Evolutionary conservation across 345 rosid genomes (phyloP), one percentile per base, ranked within the genome.

Genomic region (Brassica carinata): DNA sequence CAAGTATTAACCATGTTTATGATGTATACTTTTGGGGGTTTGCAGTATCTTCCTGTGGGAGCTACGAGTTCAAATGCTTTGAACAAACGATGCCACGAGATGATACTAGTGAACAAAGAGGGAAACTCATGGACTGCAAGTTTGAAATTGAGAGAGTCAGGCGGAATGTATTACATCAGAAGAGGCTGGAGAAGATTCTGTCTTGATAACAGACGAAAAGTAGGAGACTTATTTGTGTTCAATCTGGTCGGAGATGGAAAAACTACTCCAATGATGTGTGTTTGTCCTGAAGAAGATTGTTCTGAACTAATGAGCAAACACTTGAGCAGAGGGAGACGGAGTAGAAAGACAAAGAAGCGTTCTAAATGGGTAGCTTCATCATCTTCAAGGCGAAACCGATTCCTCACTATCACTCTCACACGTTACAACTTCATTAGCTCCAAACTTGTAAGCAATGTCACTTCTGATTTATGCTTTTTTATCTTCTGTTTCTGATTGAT

Each of bases 171-270:
- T 74, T 62, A 69, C 72, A 80, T 80, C 15, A 40, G 29, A 11
- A 34, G 68, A 64, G 73, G 80, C 3, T 81, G 83, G 83, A 71
- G 5, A 65, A 36, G 43, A 1, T 81, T 81, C 58, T 81, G 73
- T 38, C n/a, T 0, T 18, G 80, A 70, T 8, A 75, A 81, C 71
- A 38, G 38, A 55, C 27, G 1, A 8, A 64, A 18, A 55, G 23
- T 8, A 23, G 83, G 83, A 75, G 83, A 81, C 8, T 29, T 45
- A 1, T 7, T 75, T 18, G 4, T 40, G 51, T 75, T 81, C 10
- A 81, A 81, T 14, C 72, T 81, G 4, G 68, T 75, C 5, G 76
- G 67, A 29, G 71, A 75, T 7, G 79, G 76, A 38, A 3, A 38
- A 64, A 13, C 72, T 14, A 51, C 51, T 64, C 78, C 78, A 33